phyloP scores from a whole-genome alignment of 768 basidiomycete genomes.

The Lactifluus echinatus region DNA sequence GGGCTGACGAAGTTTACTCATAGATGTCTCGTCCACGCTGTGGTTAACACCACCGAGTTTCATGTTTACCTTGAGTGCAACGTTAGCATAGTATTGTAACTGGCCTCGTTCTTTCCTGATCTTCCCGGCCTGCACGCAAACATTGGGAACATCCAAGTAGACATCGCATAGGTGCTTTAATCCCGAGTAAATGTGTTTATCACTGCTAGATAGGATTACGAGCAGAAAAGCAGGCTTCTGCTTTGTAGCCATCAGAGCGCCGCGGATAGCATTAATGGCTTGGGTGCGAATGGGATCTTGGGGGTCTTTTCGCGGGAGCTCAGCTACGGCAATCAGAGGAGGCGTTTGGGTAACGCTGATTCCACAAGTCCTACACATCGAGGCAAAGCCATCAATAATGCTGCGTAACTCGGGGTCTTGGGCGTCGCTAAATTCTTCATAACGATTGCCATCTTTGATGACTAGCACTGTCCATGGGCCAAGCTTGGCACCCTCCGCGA shows the following conservation, averaged over 20 bases:
- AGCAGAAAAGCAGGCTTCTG: conserved; percentile 38
- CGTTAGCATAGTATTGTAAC: conserved; percentile 46
- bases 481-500: conserved; percentile 47
- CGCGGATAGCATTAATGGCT: conserved; percentile 41
- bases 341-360: conserved; percentile 39
- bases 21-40: conserved; percentile 32
- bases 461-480: conserved; percentile 62
- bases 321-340: conserved; percentile 34
- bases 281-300: conserved; percentile 45
- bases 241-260: conserved; percentile 30
- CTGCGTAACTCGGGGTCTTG: conserved; percentile 45
- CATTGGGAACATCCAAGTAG: conserved; percentile 44
- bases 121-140: conserved; percentile 67
- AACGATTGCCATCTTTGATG: conserved; percentile 45
- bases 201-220: conserved; percentile 39
- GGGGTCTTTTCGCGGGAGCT: conserved; percentile 42
- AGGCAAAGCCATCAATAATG: conserved; percentile 43
- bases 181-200: conserved; percentile 43
- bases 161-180: conserved; percentile 46
- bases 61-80: conserved; percentile 48
- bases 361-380: conserved; percentile 57
- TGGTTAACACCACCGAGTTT: conserved; percentile 50
- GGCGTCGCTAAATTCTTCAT: conserved; percentile 51
- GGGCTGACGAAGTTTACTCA: conserved; percentile 31
- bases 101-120: conserved; percentile 57